Evolutionary conservation across 1,139 yeast genomes (phyloP), one percentile per base, ranked within the genome.

Genomic region (Kurtzmaniella quercitrusa): DNA sequence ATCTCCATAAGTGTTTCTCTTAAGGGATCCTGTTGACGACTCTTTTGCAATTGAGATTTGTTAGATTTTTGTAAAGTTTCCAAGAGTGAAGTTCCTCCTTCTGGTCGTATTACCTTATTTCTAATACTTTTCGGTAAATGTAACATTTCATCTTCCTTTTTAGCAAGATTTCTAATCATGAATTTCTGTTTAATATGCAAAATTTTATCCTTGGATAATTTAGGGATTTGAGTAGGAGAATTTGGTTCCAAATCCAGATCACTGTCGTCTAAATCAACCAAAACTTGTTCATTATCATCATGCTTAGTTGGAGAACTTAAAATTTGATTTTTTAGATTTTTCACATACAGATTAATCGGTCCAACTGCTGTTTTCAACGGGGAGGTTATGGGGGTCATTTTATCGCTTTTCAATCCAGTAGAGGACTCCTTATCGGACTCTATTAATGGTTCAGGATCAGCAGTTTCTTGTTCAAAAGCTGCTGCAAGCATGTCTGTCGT

Each of bases 341-440:
- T 62, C 12, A 74, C 70, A 47, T 72, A 72, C 11, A 58, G 44
- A 39, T 68, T 71, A 27, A 72, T 60, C 2, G 76, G 76, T 38
- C 62, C 63, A 38, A 50, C 50, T 44, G 46, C 46, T 1, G 27
- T 37, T 41, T 52, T 57, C 19, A 66, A 41, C 1, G 77, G 76
- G 1, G 75, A 70, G 0, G 76, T 68, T 8, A 55, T 45, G 0
- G 73, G 74, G 41, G 67, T 65, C 23, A 63, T 57, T 19, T 46
- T 50, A 15, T 43, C 31, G 27, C 29, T 19, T 12, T 36, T 14
- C 21, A 41, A 37, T 5, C 41, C 46, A 31, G 37, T 38, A 23
- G 11, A n/a, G 1, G 43, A 40, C 12, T 41, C 40, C 4, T 33
- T 38, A 16, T 41, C 44, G 11, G 41, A 34, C 8, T 34, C 21